Percentiles rank a stretch among this genome's conserved stretches.
phyloP scores from a whole-genome alignment of 352 stramenopile species.

The Globisporangium paddicum region DNA sequence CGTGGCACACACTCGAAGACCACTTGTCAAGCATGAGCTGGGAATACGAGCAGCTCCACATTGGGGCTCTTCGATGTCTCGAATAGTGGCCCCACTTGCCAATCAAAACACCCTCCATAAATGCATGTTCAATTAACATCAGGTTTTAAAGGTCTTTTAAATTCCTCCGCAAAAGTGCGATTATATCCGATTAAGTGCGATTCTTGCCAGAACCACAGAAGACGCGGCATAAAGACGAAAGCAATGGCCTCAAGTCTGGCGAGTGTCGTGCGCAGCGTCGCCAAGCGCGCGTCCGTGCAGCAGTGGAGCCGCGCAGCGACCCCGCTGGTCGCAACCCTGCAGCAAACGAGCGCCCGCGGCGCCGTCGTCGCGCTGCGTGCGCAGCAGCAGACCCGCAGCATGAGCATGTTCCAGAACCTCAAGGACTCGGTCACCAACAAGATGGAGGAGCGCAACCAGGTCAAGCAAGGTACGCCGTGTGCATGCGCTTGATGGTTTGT shows the following conservation, averaged over 20 bases:
- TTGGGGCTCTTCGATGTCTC: background rate
- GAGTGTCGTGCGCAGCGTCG: constrained; percentile 22
- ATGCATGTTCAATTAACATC: background rate
- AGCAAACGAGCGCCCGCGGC: background rate
- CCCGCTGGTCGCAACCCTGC: constrained; percentile 2
- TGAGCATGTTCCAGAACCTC: constrained; percentile 73
- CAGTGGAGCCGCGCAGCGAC: constrained; percentile 22
- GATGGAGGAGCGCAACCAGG: constrained; percentile 77
- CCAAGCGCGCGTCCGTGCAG: constrained; percentile 26
- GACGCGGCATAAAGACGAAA: constrained; percentile 5
- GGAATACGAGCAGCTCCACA: background rate
- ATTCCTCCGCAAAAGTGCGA: too few relatives aligned
- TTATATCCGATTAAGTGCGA: constrained; percentile 8
- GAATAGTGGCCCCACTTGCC: constrained; percentile 1
- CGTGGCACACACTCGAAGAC: too few relatives aligned
- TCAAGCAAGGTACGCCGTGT: constrained; percentile 52
- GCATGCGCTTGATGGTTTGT: too few relatives aligned
- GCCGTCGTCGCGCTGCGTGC: background rate
- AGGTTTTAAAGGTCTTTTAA: background rate
- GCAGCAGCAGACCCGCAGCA: constrained; percentile 42
- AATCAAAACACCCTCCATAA: background rate
- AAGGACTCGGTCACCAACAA: constrained; percentile 69
- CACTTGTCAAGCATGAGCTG: background rate
- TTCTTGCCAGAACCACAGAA: background rate
- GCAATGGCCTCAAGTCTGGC: constrained; percentile 11